phyloP scores from a whole-genome alignment of 108 stramenopile genomes.

The Nannochloropsis gaditana region DNA sequence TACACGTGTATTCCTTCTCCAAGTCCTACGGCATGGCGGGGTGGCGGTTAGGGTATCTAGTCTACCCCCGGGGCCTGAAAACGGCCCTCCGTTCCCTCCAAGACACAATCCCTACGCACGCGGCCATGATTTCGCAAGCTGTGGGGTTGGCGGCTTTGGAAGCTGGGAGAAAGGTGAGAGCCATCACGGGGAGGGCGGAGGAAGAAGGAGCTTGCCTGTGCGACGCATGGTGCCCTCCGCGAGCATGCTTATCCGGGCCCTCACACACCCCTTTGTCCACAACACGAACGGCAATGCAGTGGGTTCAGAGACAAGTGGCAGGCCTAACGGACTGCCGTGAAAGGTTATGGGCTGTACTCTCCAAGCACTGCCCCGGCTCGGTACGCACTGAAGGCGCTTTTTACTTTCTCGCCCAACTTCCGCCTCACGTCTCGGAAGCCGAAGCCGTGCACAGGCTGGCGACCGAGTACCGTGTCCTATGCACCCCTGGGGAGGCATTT shows the following conservation, averaged over 20 bases:
- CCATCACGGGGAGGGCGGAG: background rate
- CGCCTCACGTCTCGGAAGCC: slow-evolving; percentile 56
- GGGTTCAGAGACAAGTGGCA: slow-evolving; percentile 65
- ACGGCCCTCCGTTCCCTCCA: slow-evolving; percentile 64
- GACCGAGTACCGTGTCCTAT: slow-evolving; percentile 68
- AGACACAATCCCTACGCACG: slow-evolving; percentile 84
- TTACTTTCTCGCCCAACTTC: slow-evolving; percentile 82
- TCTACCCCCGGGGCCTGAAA: slow-evolving; percentile 57
- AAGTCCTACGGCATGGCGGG: slow-evolving; percentile 84
- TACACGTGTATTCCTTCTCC: slow-evolving; percentile 70
- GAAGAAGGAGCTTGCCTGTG: background rate
- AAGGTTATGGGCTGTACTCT: slow-evolving; percentile 66
- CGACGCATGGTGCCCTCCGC: no score
- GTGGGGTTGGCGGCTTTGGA: slow-evolving; percentile 75
- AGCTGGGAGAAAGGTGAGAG: slow-evolving; percentile 4
- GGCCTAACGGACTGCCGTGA: slow-evolving; percentile 64
- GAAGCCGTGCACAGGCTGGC: slow-evolving; percentile 65
- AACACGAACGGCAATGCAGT: slow-evolving; percentile 41
- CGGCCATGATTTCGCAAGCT: slow-evolving; percentile 69
- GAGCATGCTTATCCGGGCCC: no score
- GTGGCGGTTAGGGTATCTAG: slow-evolving; percentile 82
- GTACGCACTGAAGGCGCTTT: slow-evolving; percentile 80
- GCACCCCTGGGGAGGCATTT: slow-evolving; percentile 69
- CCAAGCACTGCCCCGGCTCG: slow-evolving; percentile 53
- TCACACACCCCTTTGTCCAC: no score